Percentiles rank a stretch among this genome's conserved stretches.
Conservation (phyloP, 441 rosid genomes). For the Flueggea neowawraea region DNA sequence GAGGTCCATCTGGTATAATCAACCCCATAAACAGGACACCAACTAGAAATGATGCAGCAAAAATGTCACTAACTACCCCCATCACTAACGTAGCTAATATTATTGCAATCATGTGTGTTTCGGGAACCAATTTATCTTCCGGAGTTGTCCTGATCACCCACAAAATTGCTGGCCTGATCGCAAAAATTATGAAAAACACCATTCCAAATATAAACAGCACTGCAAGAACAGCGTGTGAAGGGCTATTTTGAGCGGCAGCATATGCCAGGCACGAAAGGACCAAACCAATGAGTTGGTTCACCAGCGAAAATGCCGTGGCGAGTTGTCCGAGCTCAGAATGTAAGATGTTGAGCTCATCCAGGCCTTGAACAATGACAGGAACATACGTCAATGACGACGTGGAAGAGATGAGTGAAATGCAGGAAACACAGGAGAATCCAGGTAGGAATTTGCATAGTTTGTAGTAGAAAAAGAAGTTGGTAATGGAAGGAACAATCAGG, state of each 20-base stretch:
- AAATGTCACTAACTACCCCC: slow-evolving; percentile 11
- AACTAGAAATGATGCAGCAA: slow-evolving; percentile 6
- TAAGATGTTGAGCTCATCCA: slow-evolving; percentile 13
- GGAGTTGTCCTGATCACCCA: slow-evolving; percentile 19
- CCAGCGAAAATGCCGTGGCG: slow-evolving; percentile 3
- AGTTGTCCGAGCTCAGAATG: slow-evolving; percentile 20
- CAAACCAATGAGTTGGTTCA: neutral
- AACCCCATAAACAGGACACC: slow-evolving; percentile 24
- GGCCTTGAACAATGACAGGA: slow-evolving; percentile 2
- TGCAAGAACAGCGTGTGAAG: neutral
- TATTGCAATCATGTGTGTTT: slow-evolving; percentile 10
- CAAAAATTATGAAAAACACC: slow-evolving; percentile 4
- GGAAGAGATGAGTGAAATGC: neutral
- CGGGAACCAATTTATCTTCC: slow-evolving; percentile 22
- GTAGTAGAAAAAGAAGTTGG: slow-evolving; percentile 1
- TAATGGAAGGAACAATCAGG: neutral
- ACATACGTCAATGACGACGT: neutral
- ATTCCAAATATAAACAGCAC: neutral
- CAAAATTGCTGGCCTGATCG: slow-evolving; percentile 15
- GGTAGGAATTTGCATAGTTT: neutral
- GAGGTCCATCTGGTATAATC: slow-evolving; percentile 30
- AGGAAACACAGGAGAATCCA: neutral
- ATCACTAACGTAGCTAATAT: slow-evolving; percentile 13
- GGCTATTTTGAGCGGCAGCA: neutral
- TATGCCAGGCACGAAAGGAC: neutral